Conservation (phyloP, 352 stramenopile species). For the Hyaloperonospora arabidopsidis region DNA sequence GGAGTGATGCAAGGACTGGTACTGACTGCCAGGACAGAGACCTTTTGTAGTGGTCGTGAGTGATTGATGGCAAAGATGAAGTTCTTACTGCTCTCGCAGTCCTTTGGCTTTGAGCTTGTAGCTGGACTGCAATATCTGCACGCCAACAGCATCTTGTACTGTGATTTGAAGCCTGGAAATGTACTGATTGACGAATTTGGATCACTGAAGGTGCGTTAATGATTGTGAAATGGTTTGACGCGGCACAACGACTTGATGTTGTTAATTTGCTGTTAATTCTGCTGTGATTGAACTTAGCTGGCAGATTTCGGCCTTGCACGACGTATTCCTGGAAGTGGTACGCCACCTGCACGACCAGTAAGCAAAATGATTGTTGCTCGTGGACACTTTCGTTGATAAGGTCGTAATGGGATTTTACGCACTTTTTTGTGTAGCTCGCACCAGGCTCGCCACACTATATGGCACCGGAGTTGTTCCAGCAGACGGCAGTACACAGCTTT, state of each 20-base stretch:
- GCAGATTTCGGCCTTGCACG: constrained; percentile 85
- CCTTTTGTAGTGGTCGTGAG: neutral
- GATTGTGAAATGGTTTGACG: neutral
- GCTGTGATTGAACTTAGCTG: constrained; percentile 34
- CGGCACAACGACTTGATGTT: neutral
- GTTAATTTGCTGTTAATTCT: neutral
- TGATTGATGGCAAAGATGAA: neutral
- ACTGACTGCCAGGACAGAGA: neutral
- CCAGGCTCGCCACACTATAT: constrained; percentile 87
- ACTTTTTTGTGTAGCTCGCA: constrained; percentile 28
- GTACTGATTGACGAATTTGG: constrained; percentile 90
- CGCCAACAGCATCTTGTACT: constrained; percentile 82
- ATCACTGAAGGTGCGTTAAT: constrained; percentile 67
- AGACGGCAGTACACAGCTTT: constrained; percentile 80
- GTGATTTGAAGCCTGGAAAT: constrained; percentile 87
- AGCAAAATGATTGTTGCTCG: constrained; percentile 1
- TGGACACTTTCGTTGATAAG: neutral
- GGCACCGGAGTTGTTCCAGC: constrained; percentile 87
- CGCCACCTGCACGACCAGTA: constrained; percentile 28
- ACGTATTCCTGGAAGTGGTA: constrained; percentile 63
- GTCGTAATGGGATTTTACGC: neutral
- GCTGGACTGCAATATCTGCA: constrained; percentile 86
- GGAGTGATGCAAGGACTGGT: constrained; percentile 1
- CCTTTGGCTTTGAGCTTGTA: constrained; percentile 68
- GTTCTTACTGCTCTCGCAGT: constrained; percentile 19